Conservation (phyloP, 2,329 filamentous ascomycete genomes). For the Arachnopeziza araneosa region DNA sequence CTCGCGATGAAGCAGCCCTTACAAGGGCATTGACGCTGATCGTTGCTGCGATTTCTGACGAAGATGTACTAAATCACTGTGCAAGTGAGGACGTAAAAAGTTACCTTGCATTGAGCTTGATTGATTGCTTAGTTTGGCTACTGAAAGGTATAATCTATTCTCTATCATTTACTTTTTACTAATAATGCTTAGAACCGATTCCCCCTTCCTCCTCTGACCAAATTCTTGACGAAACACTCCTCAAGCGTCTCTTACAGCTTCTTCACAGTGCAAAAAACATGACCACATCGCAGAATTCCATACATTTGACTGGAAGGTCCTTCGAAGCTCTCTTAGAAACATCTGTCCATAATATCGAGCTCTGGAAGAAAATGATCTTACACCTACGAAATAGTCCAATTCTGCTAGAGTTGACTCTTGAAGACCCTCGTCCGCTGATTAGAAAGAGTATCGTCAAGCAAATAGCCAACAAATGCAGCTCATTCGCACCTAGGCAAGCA, state of each 20-base stretch:
- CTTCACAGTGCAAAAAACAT: slow-evolving; percentile 21
- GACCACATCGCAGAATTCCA: slow-evolving; percentile 21
- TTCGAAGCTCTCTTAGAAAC: slow-evolving; percentile 45
- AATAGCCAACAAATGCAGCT: slow-evolving; percentile 26
- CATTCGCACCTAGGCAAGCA: slow-evolving; percentile 24
- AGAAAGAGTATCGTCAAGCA: slow-evolving; percentile 29
- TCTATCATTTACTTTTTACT: slow-evolving; percentile 15
- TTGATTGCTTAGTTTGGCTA: slow-evolving; percentile 51
- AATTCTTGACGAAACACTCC: slow-evolving; percentile 31
- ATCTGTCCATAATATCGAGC: slow-evolving; percentile 38
- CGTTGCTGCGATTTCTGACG: slow-evolving; percentile 55
- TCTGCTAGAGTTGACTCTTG: slow-evolving; percentile 37
- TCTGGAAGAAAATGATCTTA: slow-evolving; percentile 40
- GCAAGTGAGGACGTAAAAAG: slow-evolving; percentile 41
- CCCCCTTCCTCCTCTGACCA: slow-evolving; percentile 30
- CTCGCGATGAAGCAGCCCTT: slow-evolving; percentile 32
- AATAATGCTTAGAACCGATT: slow-evolving; percentile 32
- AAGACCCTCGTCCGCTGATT: slow-evolving; percentile 34
- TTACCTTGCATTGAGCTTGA: slow-evolving; percentile 46
- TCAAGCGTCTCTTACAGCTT: slow-evolving; percentile 29
- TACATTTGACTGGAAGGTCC: slow-evolving; percentile 36
- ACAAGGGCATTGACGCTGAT: slow-evolving; percentile 46
- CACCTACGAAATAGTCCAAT: slow-evolving; percentile 34
- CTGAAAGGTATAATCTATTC: slow-evolving; percentile 42
- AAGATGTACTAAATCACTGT: slow-evolving; percentile 44